phyloP scores from a whole-genome alignment of 306 rosid genomes.

The Phaseolus lunatus region DNA sequence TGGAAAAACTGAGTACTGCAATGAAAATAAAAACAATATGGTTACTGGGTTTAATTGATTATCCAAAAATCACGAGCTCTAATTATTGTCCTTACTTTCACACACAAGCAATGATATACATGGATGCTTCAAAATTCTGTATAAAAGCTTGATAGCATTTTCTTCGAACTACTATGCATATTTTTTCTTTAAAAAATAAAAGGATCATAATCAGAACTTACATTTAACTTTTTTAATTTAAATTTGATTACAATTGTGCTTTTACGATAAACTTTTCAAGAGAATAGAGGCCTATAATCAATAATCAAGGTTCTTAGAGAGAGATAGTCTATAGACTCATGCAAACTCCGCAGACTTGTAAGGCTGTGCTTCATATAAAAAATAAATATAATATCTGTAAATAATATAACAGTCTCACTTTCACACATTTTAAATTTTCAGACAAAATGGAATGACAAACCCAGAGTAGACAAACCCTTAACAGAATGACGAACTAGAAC shows the following conservation, averaged over 20 bases:
- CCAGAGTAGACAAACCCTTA: too few species aligned
- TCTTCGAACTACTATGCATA: not conserved
- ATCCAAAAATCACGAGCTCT: not conserved
- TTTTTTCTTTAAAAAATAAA: not conserved
- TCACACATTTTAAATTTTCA: too few species aligned
- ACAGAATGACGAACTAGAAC: too few species aligned
- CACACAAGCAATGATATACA: not conserved
- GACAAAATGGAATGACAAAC: too few species aligned
- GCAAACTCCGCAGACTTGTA: too few species aligned
- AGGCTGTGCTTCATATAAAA: too few species aligned
- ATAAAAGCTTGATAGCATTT: not conserved
- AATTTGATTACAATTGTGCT: not conserved
- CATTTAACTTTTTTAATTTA: not conserved
- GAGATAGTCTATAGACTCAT: too few species aligned
- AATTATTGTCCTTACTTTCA: slow-evolving; percentile 25
- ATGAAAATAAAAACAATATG: slow-evolving; percentile 40
- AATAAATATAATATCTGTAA: too few species aligned
- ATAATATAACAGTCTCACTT: too few species aligned
- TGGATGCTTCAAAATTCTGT: not conserved
- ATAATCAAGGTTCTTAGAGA: too few species aligned
- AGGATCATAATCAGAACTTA: not conserved
- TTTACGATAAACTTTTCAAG: not conserved
- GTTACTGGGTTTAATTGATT: slow-evolving; percentile 17
- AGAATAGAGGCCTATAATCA: not conserved
- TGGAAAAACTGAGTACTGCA: slow-evolving; percentile 57